Conservation (phyloP, 2,329 filamentous ascomycete species). For the Aspergillus sergii region DNA sequence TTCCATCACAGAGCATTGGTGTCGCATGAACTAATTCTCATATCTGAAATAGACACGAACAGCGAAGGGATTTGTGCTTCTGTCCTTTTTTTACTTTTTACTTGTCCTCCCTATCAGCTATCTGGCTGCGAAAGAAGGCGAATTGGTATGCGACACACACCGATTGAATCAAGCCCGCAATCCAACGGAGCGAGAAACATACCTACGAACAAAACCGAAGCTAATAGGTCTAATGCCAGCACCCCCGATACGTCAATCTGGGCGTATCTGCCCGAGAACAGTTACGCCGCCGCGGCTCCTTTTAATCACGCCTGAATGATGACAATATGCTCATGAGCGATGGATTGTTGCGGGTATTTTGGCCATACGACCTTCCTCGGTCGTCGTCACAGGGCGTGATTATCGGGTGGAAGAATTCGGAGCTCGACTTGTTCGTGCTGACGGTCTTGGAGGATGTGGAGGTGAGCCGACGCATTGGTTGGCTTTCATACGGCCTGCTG, state of each 20-base stretch:
- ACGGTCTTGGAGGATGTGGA: constrained; percentile 89
- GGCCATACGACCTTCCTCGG: constrained; percentile 82
- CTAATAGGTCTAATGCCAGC: constrained; percentile 54
- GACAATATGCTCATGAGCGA: constrained; percentile 68
- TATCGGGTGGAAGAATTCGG: constrained; percentile 94
- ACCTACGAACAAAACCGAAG: neutral
- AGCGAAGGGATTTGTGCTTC: constrained; percentile 78
- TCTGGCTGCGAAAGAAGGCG: constrained; percentile 77
- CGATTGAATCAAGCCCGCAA: constrained; percentile 8
- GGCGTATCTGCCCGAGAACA: constrained; percentile 96
- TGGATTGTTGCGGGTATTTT: constrained; percentile 97
- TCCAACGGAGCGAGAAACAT: constrained; percentile 3
- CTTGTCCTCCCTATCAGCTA: constrained; percentile 82
- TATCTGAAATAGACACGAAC: constrained; percentile 68
- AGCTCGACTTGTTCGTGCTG: constrained; percentile 85
- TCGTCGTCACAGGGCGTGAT: constrained; percentile 79
- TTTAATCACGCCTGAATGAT: constrained; percentile 61
- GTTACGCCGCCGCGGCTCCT: constrained; percentile 88
- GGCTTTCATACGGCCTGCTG: neutral
- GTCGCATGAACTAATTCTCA: constrained; percentile 13
- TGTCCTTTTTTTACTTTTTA: constrained; percentile 82
- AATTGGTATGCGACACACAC: constrained; percentile 64
- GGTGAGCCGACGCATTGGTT: constrained; percentile 53
- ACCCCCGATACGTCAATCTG: constrained; percentile 74
- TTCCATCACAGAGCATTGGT: neutral